These are phyloP conservation scores for Lodderomyces metapsilosis DNA, from an alignment of 1,139 yeast species.

Conservation along the genomic window DNA sequence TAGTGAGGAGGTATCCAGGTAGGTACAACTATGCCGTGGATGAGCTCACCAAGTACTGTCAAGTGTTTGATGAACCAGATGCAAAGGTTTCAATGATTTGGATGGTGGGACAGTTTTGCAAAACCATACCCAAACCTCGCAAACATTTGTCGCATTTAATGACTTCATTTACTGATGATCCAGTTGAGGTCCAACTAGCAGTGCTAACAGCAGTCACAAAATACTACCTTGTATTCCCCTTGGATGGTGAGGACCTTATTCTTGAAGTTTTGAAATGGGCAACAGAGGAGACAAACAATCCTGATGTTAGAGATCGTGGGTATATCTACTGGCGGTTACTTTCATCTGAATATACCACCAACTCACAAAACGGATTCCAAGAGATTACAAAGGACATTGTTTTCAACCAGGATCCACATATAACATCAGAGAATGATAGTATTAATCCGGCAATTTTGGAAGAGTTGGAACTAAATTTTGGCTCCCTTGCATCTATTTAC, in stretches of 20 bases:
- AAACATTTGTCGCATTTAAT: constrained; percentile 47
- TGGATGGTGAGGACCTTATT: constrained; percentile 55
- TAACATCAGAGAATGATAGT: constrained; percentile 66
- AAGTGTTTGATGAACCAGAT: constrained; percentile 68
- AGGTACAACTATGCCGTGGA: constrained; percentile 38
- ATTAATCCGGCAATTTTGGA: constrained; percentile 71
- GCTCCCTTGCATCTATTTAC: constrained; percentile 80
- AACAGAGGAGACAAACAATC: constrained; percentile 71
- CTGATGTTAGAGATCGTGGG: constrained; percentile 86
- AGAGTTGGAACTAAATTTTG: constrained; percentile 80
- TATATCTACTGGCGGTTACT: constrained; percentile 82
- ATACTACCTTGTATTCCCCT: constrained; percentile 58
- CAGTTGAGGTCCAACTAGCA: constrained; percentile 71
- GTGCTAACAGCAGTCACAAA: constrained; percentile 75
- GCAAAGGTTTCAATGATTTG: constrained; percentile 78
- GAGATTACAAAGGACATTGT: constrained; percentile 54
- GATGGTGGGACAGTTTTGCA: constrained; percentile 77
- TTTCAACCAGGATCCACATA: constrained; percentile 59
- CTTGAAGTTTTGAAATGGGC: constrained; percentile 64
- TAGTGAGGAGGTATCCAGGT: constrained; percentile 71
- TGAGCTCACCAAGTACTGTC: constrained; percentile 42
- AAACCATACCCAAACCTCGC: constrained; percentile 47
- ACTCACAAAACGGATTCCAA: constrained; percentile 30
- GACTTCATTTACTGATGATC: constrained; percentile 54
- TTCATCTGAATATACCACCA: constrained; percentile 42